Evolutionary conservation across 179 eudicot species (phyloP), one percentile per base, ranked within the genome.

Genomic region (Amaranthus tricolor): DNA sequence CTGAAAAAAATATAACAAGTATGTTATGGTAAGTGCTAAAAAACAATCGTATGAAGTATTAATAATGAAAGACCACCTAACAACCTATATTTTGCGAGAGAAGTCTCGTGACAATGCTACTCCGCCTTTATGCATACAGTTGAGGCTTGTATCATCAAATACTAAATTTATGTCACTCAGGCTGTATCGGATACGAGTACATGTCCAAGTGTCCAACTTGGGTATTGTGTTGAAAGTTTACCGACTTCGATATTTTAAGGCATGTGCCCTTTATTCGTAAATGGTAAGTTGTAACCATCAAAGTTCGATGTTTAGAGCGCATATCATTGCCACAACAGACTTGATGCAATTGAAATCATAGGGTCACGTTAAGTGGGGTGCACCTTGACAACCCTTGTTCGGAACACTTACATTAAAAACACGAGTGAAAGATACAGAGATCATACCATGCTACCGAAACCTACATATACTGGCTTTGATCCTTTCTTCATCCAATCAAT

Each of bases 391-490:
- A 20, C 19, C 71, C 43, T 20, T 20, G 9, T 19, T n/a, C 7
- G 3, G 40, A 31, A 31, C 40, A 31, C 40, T 31, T 31, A 21
- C 10, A 21, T 19, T 20, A 20, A 31, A 20, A 72, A 10, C 11
- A 63, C 43, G 4, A 45, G 49, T 20, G 19, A 50, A 68, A 48
- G 47, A 53, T 40, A 19, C 1, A 74, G 50, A 43, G 21, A 44
- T 20, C 85, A 64, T 91, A 95, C 99, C 99, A 95, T 95, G 91
- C 99, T 95, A 69, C 99, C 99, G 77, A 95, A 95, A 31, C 99
- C 97, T 43, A 93, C 87, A 73, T 95, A 95, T 76, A 95, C 83
- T 50, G 98, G 99, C 75, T 77, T 81, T 48, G 89, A 19, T 72
- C 98, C 99, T 75, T 84, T 88, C 75, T 85, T 82, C 8, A 95